Base-by-base conservation (phyloP, 179 eudicot genomes). In the Nepenthes alata region DNA sequence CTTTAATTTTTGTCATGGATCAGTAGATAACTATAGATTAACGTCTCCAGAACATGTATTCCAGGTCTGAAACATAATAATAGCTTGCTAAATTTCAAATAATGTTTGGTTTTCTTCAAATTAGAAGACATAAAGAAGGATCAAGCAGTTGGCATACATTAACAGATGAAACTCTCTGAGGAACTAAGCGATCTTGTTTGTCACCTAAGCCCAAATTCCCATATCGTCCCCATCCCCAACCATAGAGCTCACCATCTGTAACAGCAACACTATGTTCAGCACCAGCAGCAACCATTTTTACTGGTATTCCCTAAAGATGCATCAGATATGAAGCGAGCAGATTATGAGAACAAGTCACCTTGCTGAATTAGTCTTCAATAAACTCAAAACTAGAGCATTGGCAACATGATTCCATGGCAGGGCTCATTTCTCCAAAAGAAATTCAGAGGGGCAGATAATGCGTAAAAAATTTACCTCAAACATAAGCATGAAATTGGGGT, bases 221-320 rank as follows among this genome's bases (percentile, higher is more conserved):
- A 77, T 93, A 93, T 56, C 98, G 81, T 47, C 98, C 98, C 98
- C 98, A 93, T 54, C 98, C 98, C 98, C 98, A 93, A 53, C 98
- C 95, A 64, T 86, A 89, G 66, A 93, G 80, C 61, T 83, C 85
- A 56, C 98, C 98, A 53, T 81, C 95, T 65, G 97, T 89, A 59
- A 93, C 81, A 79, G 96, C 95, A 76, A 85, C 98, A 62, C 96
- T 89, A 67, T 93, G 98, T 70, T 93, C 98, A 60, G 98, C 98
- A 74, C 98, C 98, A 69, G 98, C 95, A 78, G 98, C 98, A 55
- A 93, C 87, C 97, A 93, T 86, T 75, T 89, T 89, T 57, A 93
- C 86, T 37, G 83, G 60, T 53, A 85, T 72, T 58, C 96, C 98
- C 98, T 93, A 57, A 56, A 55, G 58, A 55, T 55, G 37, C 37